These are phyloP conservation scores for Eremomyces bilateralis DNA, from an alignment of 495 filamentous ascomycete genomes.

Conservation along the genomic window DNA sequence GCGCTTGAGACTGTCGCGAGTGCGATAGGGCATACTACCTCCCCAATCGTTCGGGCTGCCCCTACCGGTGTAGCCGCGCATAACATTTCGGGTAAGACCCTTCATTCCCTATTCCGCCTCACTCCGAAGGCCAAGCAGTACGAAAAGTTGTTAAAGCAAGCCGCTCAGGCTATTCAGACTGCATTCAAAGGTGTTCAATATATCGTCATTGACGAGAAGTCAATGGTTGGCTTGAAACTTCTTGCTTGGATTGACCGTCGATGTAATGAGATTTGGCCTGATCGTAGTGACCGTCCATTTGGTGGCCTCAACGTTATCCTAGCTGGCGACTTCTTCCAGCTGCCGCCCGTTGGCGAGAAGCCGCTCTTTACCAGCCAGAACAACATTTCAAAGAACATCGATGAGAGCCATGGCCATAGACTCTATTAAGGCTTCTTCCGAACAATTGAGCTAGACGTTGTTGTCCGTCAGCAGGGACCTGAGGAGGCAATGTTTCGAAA, in stretches of 20 bases:
- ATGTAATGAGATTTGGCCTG: neutral
- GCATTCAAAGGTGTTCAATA: neutral
- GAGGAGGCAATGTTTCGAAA: too few relatives aligned
- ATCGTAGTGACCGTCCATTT: neutral
- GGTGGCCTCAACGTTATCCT: conserved; percentile 1
- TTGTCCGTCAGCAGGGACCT: neutral
- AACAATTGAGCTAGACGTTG: neutral
- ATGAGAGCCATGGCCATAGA: neutral
- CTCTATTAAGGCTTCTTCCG: neutral
- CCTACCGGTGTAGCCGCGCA: neutral
- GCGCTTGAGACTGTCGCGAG: too few relatives aligned
- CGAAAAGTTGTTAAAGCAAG: neutral
- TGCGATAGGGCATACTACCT: too few relatives aligned
- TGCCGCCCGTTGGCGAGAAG: neutral
- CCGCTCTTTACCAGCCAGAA: neutral
- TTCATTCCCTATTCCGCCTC: neutral
- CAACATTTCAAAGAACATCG: neutral
- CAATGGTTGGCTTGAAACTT: neutral
- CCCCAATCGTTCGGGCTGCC: neutral
- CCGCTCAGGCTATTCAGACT: neutral
- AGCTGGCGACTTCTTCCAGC: neutral
- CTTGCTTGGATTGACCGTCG: neutral
- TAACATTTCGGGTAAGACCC: neutral
- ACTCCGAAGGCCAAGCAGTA: neutral
- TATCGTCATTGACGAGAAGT: neutral